Base-by-base conservation (phyloP, 2,329 filamentous ascomycete genomes). In the Xylaria sp. region DNA sequence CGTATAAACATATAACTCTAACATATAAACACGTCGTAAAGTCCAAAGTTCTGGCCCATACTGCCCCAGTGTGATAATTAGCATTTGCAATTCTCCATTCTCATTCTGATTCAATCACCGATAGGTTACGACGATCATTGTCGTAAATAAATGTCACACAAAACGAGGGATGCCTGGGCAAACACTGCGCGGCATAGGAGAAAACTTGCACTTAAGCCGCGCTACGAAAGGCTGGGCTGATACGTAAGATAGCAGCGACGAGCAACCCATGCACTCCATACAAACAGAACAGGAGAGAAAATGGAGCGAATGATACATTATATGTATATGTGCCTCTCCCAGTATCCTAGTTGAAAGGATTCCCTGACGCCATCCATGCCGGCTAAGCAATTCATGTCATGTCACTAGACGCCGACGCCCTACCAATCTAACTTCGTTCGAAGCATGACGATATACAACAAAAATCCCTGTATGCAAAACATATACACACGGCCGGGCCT, bases 311-410 rank as follows among this genome's bases (percentile, higher is more conserved):
- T n/a, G n/a, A n/a, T n/a, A n/a, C n/a, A n/a, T 59, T 12, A 12
- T 19, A 56, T 58, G 46, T 42, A 55, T 37, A 51, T 58, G 19
- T 19, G 23, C 33, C 54, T 33, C 45, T 47, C 50, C 55, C 55
- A 37, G 43, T 42, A 62, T 65, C 66, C 66, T 71, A 56, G 70
- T 71, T 71, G 70, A 71, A 69, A 68, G 67, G 67, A 68, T 54
- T 25, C 37, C 45, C 12, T 43, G 25, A n/a, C 33, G 46, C 43
- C 50, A 56, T 28, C 35, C 45, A 61, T 61, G 50, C 58, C 28
- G 49, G 52, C 40, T 25, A 38, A 53, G 9, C 15, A 15, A 12
- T 42, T 19, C 38, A 37, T 11, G 33, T n/a, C n/a, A n/a, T n/a
- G n/a, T n/a, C 45, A 14, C 47, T 42, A 45, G 49, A 23, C 21